These are phyloP conservation scores for Globisporangium cystogenes DNA, from an alignment of 352 stramenopile genomes.

Conservation along the genomic window DNA sequence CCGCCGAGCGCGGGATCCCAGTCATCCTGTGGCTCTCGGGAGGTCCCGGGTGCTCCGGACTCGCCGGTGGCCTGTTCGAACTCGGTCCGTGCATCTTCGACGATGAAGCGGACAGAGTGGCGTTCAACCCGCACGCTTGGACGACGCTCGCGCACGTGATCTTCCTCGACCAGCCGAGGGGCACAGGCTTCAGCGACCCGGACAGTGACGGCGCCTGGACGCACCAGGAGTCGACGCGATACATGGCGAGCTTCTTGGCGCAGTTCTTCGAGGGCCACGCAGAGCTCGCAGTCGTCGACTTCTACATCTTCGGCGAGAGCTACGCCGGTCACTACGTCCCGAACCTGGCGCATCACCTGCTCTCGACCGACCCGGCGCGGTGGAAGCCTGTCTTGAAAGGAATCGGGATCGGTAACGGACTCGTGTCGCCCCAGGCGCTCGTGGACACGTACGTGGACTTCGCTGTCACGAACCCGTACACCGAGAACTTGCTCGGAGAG, in stretches of 20 bases:
- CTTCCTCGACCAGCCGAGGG: conserved; percentile 94
- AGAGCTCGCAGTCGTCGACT: conserved; percentile 34
- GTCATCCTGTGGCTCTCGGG: conserved; percentile 97
- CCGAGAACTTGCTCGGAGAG: conserved; percentile 27
- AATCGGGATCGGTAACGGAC: conserved; percentile 80
- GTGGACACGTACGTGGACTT: conserved; percentile 50
- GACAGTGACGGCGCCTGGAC: conserved; percentile 30
- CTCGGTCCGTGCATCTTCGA: conserved; percentile 94
- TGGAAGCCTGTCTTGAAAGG: conserved; percentile 56
- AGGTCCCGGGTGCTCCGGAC: conserved; percentile 93
- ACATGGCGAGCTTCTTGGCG: conserved; percentile 50
- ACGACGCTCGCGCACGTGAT: conserved; percentile 94
- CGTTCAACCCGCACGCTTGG: conserved; percentile 93
- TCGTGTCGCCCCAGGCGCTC: conserved; percentile 49
- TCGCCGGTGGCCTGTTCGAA: conserved; percentile 92
- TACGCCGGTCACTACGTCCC: conserved; percentile 95
- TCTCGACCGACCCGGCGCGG: conserved; percentile 28
- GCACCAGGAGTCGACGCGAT: conserved; percentile 28
- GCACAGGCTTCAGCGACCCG: conserved; percentile 56
- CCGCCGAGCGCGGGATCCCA: conserved; percentile 28
- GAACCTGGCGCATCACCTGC: conserved; percentile 73
- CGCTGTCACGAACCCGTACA: conserved; percentile 33
- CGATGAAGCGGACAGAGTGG: conserved; percentile 38
- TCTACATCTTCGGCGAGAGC: conserved; percentile 95
- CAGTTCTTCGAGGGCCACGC: conserved; percentile 45